A percentile compares a stretch with the other conserved stretches of the same genome.
Conservation (phyloP, 345 rosid genomes). For the Citrus hindsii region DNA sequence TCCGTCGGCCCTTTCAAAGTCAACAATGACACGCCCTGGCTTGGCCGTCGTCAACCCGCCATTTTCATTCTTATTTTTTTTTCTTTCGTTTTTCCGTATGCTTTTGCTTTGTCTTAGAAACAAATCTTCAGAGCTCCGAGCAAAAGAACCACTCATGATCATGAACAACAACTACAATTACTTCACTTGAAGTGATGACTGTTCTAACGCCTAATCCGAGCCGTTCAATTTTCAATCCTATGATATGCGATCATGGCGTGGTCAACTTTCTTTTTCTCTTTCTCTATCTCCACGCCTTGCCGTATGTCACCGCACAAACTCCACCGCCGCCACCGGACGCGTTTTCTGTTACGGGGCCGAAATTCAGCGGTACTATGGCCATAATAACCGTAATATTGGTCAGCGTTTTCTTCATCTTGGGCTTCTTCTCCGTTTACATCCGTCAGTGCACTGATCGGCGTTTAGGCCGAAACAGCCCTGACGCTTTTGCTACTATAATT, state of each 20-base stretch:
- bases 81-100: neutral
- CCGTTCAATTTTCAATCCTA: neutral
- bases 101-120: slow-evolving; percentile 11
- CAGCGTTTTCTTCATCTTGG: slow-evolving; percentile 51
- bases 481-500: neutral
- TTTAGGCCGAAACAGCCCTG: neutral
- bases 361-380: slow-evolving; percentile 44
- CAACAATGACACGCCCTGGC: neutral
- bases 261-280: slow-evolving; percentile 7
- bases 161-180: neutral
- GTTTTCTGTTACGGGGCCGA: neutral
- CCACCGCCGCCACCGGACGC: neutral
- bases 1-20: neutral
- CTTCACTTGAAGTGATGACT: slow-evolving; percentile 6
- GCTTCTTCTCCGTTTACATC: slow-evolving; percentile 61
- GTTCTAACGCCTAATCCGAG: neutral
- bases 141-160: neutral
- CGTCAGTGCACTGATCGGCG: slow-evolving; percentile 38
- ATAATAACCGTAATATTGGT: slow-evolving; percentile 57
- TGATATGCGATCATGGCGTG: slow-evolving; percentile 12
- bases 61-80: neutral
- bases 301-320: slow-evolving; percentile 20
- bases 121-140: neutral
- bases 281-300: slow-evolving; percentile 13
- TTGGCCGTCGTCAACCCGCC: neutral